Conservation (phyloP, 768 basidiomycete species). For the Suillus americanus region DNA sequence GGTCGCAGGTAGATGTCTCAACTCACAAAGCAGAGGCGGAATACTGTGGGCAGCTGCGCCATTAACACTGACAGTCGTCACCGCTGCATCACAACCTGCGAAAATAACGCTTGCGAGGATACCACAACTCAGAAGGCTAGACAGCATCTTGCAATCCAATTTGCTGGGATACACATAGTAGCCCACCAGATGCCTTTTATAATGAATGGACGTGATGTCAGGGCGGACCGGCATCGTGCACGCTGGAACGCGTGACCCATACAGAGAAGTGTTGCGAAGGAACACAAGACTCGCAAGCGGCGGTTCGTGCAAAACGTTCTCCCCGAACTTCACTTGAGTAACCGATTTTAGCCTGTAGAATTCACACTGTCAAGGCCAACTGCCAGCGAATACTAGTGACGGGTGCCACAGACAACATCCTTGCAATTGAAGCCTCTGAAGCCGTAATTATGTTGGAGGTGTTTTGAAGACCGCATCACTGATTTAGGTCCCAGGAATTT, state of each 20-base stretch:
- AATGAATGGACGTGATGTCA: neutral
- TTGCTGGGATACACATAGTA: neutral
- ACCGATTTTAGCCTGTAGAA: neutral
- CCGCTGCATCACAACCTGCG: constrained; percentile 6
- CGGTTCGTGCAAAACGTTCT: constrained; percentile 6
- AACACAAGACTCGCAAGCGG: neutral
- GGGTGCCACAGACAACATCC: no score
- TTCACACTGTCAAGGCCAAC: neutral
- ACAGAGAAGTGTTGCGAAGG: neutral
- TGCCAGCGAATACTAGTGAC: neutral
- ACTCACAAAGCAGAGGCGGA: constrained; percentile 53
- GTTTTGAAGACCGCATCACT: no score
- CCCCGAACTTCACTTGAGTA: neutral
- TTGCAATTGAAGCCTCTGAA: no score
- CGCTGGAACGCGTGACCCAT: neutral
- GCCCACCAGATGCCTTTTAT: neutral
- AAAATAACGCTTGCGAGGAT: constrained; percentile 9
- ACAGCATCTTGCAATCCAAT: constrained; percentile 16
- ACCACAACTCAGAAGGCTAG: neutral
- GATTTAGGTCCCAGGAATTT: no score
- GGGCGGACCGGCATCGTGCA: neutral
- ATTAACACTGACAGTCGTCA: constrained; percentile 40
- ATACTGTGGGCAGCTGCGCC: constrained; percentile 50
- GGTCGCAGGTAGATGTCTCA: neutral
- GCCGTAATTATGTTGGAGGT: no score